These are phyloP conservation scores for Skeletonema grethae DNA, from an alignment of 108 stramenopile genomes.

Conservation along the genomic window DNA sequence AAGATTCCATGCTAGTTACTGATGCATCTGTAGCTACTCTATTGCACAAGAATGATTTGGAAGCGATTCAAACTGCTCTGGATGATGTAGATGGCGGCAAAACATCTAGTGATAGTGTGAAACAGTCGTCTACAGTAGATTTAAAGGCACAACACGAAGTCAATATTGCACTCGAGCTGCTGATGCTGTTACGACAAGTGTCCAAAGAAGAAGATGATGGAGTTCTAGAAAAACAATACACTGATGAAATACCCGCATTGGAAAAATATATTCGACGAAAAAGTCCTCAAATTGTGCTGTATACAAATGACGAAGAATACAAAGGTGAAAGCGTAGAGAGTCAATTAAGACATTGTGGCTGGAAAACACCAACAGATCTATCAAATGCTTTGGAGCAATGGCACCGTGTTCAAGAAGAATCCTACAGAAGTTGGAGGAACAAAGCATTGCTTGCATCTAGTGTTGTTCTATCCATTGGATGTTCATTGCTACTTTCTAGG, in stretches of 20 bases:
- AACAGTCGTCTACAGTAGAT: neutral
- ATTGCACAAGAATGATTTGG: slow-evolving; percentile 8
- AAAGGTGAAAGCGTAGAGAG: slow-evolving; percentile 46
- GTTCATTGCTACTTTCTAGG: slow-evolving; percentile 1
- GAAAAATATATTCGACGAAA: slow-evolving; percentile 31
- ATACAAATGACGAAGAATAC: slow-evolving; percentile 37
- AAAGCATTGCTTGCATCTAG: slow-evolving; percentile 2
- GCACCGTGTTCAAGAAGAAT: slow-evolving; percentile 26
- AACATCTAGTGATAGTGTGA: neutral
- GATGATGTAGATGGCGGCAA: slow-evolving; percentile 10
- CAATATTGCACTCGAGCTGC: slow-evolving; percentile 34
- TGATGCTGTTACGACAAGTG: slow-evolving; percentile 26
- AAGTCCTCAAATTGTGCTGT: slow-evolving; percentile 29
- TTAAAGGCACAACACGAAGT: slow-evolving; percentile 14
- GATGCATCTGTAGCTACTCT: slow-evolving; percentile 31
- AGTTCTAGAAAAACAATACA: neutral
- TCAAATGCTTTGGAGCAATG: slow-evolving; percentile 17
- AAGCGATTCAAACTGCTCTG: slow-evolving; percentile 10
- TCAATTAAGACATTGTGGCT: slow-evolving; percentile 28
- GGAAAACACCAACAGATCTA: slow-evolving; percentile 22
- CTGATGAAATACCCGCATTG: slow-evolving; percentile 19
- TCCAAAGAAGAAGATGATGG: neutral
- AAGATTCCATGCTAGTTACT: slow-evolving; percentile 28
- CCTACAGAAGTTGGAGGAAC: slow-evolving; percentile 9
- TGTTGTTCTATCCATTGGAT: neutral